Conservation (phyloP, 2,329 filamentous ascomycete genomes). For the Chrysoporthe cubensis region DNA sequence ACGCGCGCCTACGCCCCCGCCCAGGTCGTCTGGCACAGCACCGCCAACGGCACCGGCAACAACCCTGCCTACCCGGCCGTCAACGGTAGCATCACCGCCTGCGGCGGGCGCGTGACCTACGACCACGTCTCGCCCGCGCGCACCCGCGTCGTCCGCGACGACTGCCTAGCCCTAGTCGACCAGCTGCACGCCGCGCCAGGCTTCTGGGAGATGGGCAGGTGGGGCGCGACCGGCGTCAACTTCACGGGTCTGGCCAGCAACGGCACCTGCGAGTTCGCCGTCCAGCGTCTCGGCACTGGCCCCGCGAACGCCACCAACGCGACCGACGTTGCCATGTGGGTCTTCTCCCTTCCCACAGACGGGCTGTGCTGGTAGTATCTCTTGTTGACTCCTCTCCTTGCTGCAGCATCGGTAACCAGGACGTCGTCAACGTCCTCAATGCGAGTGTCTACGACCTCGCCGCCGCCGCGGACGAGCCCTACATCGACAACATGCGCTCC, state of each 20-base stretch:
- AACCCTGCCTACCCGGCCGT: neutral
- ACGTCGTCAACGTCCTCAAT: slow-evolving; percentile 18
- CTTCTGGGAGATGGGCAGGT: slow-evolving; percentile 14
- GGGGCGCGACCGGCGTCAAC: neutral
- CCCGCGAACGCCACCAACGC: neutral
- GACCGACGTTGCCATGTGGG: slow-evolving; percentile 15
- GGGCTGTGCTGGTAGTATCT: neutral
- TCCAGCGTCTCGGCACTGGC: neutral
- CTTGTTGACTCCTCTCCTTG: neutral
- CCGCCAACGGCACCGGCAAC: neutral
- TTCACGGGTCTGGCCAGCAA: slow-evolving; percentile 6
- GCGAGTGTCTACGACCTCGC: slow-evolving; percentile 16
- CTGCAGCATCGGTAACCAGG: slow-evolving; percentile 18
- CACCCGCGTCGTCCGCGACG: slow-evolving; percentile 14
- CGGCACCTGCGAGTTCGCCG: slow-evolving; percentile 22
- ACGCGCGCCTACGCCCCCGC: neutral
- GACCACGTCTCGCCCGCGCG: slow-evolving; percentile 14
- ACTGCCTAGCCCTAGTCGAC: slow-evolving; percentile 1
- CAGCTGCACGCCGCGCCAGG: slow-evolving; percentile 4
- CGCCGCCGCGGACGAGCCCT: slow-evolving; percentile 12
- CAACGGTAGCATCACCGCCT: slow-evolving; percentile 12
- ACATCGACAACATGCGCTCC: slow-evolving; percentile 9
- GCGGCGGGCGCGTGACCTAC: slow-evolving; percentile 7
- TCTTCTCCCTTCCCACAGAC: neutral
- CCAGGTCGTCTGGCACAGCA: slow-evolving; percentile 9